Base-by-base conservation (phyloP, 352 stramenopile genomes). In the Phytophthora hibernalis region DNA sequence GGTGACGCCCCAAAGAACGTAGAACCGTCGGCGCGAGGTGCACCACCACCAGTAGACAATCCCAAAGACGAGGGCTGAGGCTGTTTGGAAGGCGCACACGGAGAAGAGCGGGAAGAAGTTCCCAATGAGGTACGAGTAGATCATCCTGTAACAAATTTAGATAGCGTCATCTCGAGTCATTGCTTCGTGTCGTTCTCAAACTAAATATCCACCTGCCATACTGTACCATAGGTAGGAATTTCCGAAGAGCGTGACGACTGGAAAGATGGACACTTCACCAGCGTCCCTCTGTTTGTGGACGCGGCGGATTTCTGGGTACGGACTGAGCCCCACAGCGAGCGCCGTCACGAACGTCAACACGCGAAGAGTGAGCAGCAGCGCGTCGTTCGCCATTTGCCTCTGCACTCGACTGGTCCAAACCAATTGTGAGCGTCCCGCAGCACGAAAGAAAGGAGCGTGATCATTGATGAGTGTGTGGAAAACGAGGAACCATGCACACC, bases 81-180 rank as follows among this genome's bases (percentile, higher is more conserved):
- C 20, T 5, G 59, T 64, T 16, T 62, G 59, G 37, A 74, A 65
- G 18, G 54, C 40, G 18, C 54, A 65, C 28, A 67, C 60, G 11
- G 52, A 64, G 26, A 74, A 74, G 38, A 74, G 59, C 31, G 65
- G 65, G 65, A 70, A 74, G 37, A 72, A 64, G 44, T 68, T 72
- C 7, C 59, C 57, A 18, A 72, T 54, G 44, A 72, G n/a, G 51
- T 68, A 59, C 57, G 57, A 66, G 45, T 68, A 72, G 44, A 72
- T 72, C 43, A 59, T 65, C 65, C 56, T 63, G 59, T 64, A 74
- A 44, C 18, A 40, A 15, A 49, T 3, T 31, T 7, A 31, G 0
- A 40, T 40, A 15, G 31, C 16, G n/a, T n/a, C n/a, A n/a, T n/a
- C n/a, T n/a, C n/a, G n/a, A 15, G 15, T 40, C 20, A 43, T 4